Evolutionary conservation across 1,139 yeast species (phyloP), one percentile per base, ranked within the genome.

Genomic region (Pichia sp.): DNA sequence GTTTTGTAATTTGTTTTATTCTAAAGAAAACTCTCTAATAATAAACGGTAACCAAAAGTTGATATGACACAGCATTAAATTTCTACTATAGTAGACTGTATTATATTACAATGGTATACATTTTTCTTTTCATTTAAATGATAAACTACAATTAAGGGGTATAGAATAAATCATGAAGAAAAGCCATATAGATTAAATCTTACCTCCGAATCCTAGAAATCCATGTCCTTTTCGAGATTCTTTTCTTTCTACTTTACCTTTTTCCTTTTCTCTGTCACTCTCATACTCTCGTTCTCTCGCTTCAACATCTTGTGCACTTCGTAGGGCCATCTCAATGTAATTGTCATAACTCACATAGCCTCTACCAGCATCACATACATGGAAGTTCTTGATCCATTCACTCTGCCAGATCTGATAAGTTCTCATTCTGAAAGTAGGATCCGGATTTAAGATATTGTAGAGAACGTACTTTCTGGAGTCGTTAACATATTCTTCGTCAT

Each of bases 401-500:
- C 69, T 64, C 54, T 67, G 71, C 73, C 73, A 70, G 10, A 70
- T 68, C 52, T 68, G 70, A 51, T 67, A 66, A 8, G 68, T 61
- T 51, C 68, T 60, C 66, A 70, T 68, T 63, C 90, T 73, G 46
- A 74, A 72, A 17, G 64, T 64, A 2, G 86, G 83, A 59, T 80
- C 74, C 16, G 81, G 76, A 62, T 84, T 85, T 58, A 85, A 71
- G 58, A 84, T 75, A 61, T 78, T 78, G 65, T 85, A 84, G 43
- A 84, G 67, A 36, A 79, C 75, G 63, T 75, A 73, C 56, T 77
- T 75, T 64, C 89, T 75, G 59, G 81, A 63, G 64, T 66, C 62
- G 63, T 75, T 59, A 61, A 66, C 62, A 56, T 54, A 38, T 9
- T 53, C 58, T 48, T 56, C 57, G 34, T 54, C 56, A 48, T 56